These are phyloP conservation scores for Flaveria linearis DNA, from an alignment of 129 eudicot genomes.

Conservation along the genomic window DNA sequence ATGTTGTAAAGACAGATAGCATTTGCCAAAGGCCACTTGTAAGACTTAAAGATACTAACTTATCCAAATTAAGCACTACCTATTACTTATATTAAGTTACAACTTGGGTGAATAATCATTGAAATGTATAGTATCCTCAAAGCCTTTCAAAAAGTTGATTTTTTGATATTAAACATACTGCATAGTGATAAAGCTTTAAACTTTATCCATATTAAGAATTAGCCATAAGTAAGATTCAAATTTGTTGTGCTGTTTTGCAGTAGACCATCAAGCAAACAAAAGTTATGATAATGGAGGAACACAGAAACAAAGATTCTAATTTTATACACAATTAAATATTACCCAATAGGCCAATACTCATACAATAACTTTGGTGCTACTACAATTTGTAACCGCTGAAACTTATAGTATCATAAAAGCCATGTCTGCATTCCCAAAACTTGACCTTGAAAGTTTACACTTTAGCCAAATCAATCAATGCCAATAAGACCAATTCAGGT, in stretches of 20 bases:
- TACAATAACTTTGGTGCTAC: background rate
- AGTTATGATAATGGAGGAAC: background rate
- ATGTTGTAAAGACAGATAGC: background rate
- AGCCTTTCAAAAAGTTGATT: no score
- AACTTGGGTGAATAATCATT: background rate
- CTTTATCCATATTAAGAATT: constrained; percentile 8
- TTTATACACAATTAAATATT: constrained; percentile 16
- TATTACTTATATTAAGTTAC: background rate
- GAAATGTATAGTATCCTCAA: no score
- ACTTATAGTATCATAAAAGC: background rate
- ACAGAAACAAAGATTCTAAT: background rate
- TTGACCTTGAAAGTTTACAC: background rate
- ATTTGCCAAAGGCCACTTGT: background rate
- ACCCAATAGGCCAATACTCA: background rate
- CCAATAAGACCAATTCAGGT: background rate
- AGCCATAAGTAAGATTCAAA: background rate
- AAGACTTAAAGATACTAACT: background rate
- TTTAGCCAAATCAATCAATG: background rate
- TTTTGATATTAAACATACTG: background rate
- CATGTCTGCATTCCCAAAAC: background rate
- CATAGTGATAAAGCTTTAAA: background rate
- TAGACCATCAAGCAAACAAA: background rate
- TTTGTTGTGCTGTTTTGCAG: background rate
- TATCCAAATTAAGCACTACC: constrained; percentile 10
- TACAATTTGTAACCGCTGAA: background rate